phyloP scores from a whole-genome alignment of 257 asterid genomes.

The Lantana camara region DNA sequence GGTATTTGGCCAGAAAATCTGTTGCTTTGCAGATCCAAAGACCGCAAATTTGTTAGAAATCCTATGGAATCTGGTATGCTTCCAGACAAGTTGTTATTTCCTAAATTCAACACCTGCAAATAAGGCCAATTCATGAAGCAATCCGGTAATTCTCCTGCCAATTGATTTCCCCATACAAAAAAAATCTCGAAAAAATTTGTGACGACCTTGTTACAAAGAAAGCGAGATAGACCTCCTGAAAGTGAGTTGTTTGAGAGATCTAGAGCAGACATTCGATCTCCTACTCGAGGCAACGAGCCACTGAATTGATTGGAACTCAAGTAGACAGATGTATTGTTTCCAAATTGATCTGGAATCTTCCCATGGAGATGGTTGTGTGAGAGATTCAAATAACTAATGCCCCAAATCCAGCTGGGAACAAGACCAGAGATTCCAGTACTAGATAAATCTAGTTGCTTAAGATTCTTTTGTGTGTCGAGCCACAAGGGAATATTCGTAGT shows the following conservation, averaged over 20 bases:
- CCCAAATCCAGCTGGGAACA: neutral
- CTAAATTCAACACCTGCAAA: conserved; percentile 16
- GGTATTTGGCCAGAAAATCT: too few species aligned
- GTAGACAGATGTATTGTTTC: too few species aligned
- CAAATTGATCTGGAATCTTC: neutral
- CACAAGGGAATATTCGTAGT: neutral
- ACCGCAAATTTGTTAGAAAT: conserved; percentile 11
- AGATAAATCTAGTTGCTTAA: neutral
- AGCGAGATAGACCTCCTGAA: too few species aligned
- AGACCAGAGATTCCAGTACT: neutral
- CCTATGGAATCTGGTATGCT: conserved; percentile 36
- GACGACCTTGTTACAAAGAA: too few species aligned
- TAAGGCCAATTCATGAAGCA: too few species aligned
- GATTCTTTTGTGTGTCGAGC: neutral
- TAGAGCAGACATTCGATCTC: too few species aligned
- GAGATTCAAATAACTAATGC: neutral
- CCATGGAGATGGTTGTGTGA: neutral
- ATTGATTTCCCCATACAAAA: conserved; percentile 30
- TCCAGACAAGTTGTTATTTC: conserved; percentile 33
- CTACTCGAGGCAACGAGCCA: too few species aligned
- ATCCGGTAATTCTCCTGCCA: conserved; percentile 34
- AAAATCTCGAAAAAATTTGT: too few species aligned
- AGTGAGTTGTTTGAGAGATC: too few species aligned
- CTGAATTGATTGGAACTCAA: neutral
- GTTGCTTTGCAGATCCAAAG: conserved; percentile 31